Conservation (phyloP, 208 protist genomes). For the Leishmania gerbilli region DNA sequence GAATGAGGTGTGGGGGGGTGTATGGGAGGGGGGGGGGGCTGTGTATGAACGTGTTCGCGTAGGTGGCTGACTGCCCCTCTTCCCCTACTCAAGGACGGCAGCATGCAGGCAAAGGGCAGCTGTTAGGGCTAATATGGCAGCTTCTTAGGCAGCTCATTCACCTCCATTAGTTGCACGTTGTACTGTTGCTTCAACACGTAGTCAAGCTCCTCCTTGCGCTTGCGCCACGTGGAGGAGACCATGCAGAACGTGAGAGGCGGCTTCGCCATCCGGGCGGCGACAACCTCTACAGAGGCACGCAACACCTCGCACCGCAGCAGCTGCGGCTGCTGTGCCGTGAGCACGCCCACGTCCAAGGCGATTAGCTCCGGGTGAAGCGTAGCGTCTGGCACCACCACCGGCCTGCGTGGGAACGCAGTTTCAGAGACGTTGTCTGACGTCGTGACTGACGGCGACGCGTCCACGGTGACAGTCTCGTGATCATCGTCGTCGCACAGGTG, state of each 20-base stretch:
- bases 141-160: constrained; percentile 23
- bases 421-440: not conserved
- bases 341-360: not conserved
- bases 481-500: not conserved
- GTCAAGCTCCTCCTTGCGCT: constrained; percentile 38
- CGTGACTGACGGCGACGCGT: not conserved
- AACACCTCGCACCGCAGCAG: constrained; percentile 21
- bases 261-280: constrained; percentile 20
- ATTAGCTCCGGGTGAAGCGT: too few relatives aligned
- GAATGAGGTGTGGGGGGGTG: too few relatives aligned
- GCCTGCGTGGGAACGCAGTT: not conserved
- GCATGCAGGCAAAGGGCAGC: not conserved
- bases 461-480: not conserved
- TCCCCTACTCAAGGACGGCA: not conserved
- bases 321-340: not conserved
- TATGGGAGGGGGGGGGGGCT: not conserved
- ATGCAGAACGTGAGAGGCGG: constrained; percentile 28
- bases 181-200: constrained; percentile 52
- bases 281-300: constrained; percentile 14
- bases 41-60: not conserved
- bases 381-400: not conserved
- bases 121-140: not conserved
- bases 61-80: not conserved
- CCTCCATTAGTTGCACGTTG: constrained; percentile 41
- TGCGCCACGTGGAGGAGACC: constrained; percentile 43